phyloP scores from a whole-genome alignment of 2,329 filamentous ascomycete genomes.

The Monilinia aucupariae region DNA sequence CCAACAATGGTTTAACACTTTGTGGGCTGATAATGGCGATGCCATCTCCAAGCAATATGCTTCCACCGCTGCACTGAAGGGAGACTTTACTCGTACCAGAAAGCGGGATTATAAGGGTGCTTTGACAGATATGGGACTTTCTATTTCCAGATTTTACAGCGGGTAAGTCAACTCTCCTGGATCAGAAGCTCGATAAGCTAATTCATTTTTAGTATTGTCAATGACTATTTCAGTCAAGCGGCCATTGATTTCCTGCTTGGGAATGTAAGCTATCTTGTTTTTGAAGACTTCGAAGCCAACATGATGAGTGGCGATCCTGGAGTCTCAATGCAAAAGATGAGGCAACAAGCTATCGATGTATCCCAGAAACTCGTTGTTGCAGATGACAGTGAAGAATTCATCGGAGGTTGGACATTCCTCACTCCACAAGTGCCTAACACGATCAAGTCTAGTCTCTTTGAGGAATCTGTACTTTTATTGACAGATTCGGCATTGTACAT shows the following conservation, averaged over 20 bases:
- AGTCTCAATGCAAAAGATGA: constrained; percentile 75
- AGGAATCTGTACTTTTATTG: constrained; percentile 81
- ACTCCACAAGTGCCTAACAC: constrained; percentile 69
- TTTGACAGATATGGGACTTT: constrained; percentile 84
- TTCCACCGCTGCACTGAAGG: constrained; percentile 91
- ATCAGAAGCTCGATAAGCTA: constrained; percentile 2
- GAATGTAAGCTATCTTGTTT: constrained; percentile 76
- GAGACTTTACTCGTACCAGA: constrained; percentile 87
- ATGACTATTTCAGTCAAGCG: constrained; percentile 94
- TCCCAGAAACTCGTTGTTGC: constrained; percentile 81
- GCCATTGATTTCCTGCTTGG: constrained; percentile 92
- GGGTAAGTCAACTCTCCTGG: constrained; percentile 44
- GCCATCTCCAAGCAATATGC: constrained; percentile 94
- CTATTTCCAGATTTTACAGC: constrained; percentile 68
- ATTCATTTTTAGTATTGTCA: constrained; percentile 68
- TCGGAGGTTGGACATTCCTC: constrained; percentile 84
- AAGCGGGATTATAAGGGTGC: constrained; percentile 90
- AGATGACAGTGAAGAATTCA: constrained; percentile 75
- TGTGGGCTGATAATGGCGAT: constrained; percentile 98
- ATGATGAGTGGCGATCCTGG: constrained; percentile 93
- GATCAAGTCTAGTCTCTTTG: constrained; percentile 65
- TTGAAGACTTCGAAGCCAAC: constrained; percentile 88
- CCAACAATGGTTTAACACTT: constrained; percentile 88
- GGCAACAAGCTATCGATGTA: constrained; percentile 84
- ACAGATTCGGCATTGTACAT: constrained; percentile 82